phyloP scores from a whole-genome alignment of 345 rosid species.

The Eucalyptus sp. region DNA sequence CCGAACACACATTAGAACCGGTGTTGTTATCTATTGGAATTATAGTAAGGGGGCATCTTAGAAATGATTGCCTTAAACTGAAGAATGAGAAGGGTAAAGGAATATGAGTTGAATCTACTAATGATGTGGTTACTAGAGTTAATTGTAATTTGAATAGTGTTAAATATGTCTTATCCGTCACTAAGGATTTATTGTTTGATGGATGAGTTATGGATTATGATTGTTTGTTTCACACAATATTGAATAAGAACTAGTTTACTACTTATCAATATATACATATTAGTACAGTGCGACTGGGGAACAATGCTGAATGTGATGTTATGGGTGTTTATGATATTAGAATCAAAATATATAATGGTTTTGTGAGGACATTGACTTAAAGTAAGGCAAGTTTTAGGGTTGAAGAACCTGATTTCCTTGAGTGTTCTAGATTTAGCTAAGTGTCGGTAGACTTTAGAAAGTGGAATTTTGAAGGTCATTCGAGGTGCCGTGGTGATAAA shows the following conservation, averaged over 20 bases:
- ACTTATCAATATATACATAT: background rate
- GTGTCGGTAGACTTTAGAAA: background rate
- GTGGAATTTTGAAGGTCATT: background rate
- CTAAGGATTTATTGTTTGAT: background rate
- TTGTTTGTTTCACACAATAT: background rate
- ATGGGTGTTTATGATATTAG: background rate
- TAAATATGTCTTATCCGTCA: too few species aligned
- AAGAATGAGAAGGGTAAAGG: background rate
- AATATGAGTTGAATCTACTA: background rate
- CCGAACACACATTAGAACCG: fast-evolving
- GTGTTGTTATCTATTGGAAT: background rate
- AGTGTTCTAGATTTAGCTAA: background rate
- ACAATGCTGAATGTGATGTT: background rate
- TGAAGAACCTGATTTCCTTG: background rate
- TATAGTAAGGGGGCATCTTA: background rate
- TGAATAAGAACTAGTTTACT: background rate
- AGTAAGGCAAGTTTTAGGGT: background rate
- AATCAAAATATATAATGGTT: background rate
- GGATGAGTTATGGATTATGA: too few species aligned
- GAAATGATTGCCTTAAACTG: background rate
- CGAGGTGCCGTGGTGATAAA: background rate
- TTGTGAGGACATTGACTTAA: background rate
- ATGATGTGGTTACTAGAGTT: background rate
- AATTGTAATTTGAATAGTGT: background rate
- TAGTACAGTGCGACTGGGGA: fast-evolving